Evolutionary conservation across 441 rosid species (phyloP).

Genomic region (Erodium trifolium): DNA sequence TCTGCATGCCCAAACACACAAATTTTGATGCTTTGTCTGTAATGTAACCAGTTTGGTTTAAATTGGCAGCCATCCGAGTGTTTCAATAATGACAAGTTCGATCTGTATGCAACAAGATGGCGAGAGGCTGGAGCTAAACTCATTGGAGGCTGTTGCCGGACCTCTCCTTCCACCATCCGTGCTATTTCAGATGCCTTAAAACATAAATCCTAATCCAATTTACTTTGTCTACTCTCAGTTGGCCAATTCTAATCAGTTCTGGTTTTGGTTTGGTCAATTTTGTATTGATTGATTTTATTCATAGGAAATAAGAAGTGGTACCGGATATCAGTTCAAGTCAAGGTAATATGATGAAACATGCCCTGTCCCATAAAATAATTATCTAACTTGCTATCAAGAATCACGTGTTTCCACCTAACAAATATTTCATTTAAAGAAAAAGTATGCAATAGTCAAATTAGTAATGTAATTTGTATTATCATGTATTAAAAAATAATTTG

Average conservation of each 20-base stretch:
- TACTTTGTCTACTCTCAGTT: too few species aligned
- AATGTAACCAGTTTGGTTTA: not conserved
- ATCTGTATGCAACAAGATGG: constrained; percentile 57
- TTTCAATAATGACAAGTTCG: constrained; percentile 59
- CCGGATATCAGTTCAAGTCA: not conserved
- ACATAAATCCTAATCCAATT: constrained; percentile 14
- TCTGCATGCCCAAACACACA: too few species aligned
- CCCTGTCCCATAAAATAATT: too few species aligned
- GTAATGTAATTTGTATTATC: too few species aligned
- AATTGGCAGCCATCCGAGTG: constrained; percentile 65
- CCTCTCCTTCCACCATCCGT: constrained; percentile 61
- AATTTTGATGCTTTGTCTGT: not conserved
- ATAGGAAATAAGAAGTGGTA: not conserved
- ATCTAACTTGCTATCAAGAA: too few species aligned
- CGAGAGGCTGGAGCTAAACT: constrained; percentile 68
- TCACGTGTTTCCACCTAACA: too few species aligned
- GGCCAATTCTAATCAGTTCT: too few species aligned
- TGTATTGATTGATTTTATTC: not conserved
- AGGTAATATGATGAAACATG: too few species aligned
- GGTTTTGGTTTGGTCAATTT: too few species aligned
- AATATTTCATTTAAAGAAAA: too few species aligned
- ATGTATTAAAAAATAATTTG: too few species aligned
- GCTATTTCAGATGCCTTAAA: constrained; percentile 59
- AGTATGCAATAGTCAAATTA: too few species aligned
- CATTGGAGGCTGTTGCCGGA: constrained; percentile 82